Base-by-base conservation (phyloP, 176 grass and related monocot species). In the Pharus latifolius region DNA sequence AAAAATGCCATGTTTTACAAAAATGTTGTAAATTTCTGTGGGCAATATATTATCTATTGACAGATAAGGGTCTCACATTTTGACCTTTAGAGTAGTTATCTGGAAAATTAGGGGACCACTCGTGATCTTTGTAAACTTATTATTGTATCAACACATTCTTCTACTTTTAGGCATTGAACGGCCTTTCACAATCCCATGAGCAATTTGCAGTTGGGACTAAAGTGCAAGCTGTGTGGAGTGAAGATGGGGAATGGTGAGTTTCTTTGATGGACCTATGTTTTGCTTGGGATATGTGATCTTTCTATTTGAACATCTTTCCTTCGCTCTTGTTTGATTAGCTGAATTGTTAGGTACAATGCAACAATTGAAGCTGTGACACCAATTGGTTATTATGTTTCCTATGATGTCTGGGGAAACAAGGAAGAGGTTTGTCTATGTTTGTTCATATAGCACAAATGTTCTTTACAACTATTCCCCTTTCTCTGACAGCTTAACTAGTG, bases 141-240 rank as follows among this genome's bases (percentile, higher is more conserved):
- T 17, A 58, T 27, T 33, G 8, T 0, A 23, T 17, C 67, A 38
- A 74, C 49, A 49, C 22, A 7, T 67, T 60, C 11, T 6, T 81
- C 13, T 49, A 49, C 28, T 74, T 54, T 16, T 72, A 89, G 85
- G 82, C 29, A 69, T n/a, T 73, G 20, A 56, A 59, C 34, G 75
- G 78, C 30, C 42, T 80, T 53, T 64, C 60, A 23, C 63, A 70
- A 20, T 79, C 80, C 44, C 59, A 94, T 70, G 56, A 60, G 24
- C 82, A 34, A 24, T 87, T 94, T 63, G 65, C 68, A 7, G 27
- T 87, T 67, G 91, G 91, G 44, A 82, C 63, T 60, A 96, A 84
- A 84, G 87, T 96, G 40, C 86, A 96, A 82, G 83, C 91, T 54
- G 83, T 96, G 62, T 96, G 66, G 78, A 96, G 91, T 67, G 80